A percentile compares a stretch with the other conserved stretches of the same genome.
Conservation (phyloP, 495 filamentous ascomycete genomes). For the Penicillium waksmanii region DNA sequence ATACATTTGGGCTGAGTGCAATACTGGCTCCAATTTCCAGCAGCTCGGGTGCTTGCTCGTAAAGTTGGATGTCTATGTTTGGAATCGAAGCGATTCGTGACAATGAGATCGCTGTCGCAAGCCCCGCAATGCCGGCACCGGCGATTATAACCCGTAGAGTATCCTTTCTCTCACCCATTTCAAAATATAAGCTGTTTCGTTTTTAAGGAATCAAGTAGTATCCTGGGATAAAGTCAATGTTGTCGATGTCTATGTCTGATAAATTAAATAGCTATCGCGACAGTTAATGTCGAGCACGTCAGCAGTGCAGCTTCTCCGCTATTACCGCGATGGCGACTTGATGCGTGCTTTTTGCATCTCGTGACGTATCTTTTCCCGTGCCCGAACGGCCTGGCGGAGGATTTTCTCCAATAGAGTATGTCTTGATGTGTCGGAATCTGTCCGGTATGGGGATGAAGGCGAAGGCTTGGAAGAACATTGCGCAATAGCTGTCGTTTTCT, state of each 20-base stretch:
- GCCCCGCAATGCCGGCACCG: constrained; percentile 53
- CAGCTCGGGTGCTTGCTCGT: constrained; percentile 49
- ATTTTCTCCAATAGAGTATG: not conserved
- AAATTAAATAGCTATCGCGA: not conserved
- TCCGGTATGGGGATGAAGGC: constrained; percentile 6
- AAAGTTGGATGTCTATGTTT: constrained; percentile 45
- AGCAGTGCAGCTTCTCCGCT: constrained; percentile 25
- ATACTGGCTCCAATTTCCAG: constrained; percentile 54
- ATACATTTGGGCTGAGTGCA: constrained; percentile 53
- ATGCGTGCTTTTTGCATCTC: constrained; percentile 12
- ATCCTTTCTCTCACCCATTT: constrained; percentile 21
- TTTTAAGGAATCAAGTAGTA: not conserved
- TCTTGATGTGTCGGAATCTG: not conserved
- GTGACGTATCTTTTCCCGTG: not conserved
- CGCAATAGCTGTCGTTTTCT: constrained; percentile 14
- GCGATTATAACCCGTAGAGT: constrained; percentile 46
- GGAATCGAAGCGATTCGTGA: constrained; percentile 31
- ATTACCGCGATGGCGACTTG: constrained; percentile 22
- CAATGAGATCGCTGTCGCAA: constrained; percentile 49
- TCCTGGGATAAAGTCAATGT: not conserved
- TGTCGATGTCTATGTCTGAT: not conserved
- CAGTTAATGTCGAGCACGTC: constrained; percentile 26
- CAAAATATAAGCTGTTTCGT: not conserved
- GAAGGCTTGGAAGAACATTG: constrained; percentile 15
- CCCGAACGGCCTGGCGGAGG: not conserved